Percentiles rank a stretch among this genome's conserved stretches.
phyloP scores from a whole-genome alignment of 2,329 filamentous ascomycete species.

The Penicillium sp. region DNA sequence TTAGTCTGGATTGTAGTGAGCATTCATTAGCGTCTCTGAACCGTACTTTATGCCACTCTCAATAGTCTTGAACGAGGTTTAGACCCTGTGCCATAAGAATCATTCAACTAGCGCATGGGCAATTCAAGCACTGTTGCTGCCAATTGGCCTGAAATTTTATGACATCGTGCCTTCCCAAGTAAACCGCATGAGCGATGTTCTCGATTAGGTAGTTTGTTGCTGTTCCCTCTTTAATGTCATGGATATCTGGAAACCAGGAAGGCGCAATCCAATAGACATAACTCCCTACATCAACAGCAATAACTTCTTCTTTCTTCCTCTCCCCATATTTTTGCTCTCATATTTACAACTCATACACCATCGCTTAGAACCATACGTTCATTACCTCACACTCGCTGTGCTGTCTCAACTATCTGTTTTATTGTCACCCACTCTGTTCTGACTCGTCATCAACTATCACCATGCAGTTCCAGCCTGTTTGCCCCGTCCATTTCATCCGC shows the following conservation, averaged over 20 bases:
- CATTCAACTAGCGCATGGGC: too few species aligned
- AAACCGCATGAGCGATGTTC: background rate
- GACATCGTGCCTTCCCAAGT: background rate
- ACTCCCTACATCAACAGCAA: background rate
- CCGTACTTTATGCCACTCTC: too few species aligned
- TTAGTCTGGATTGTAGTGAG: too few species aligned
- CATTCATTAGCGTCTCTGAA: too few species aligned
- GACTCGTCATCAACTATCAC: background rate
- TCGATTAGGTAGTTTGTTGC: background rate
- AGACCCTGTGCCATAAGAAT: too few species aligned
- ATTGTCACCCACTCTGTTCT: background rate
- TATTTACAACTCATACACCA: constrained; percentile 3
- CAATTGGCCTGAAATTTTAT: background rate
- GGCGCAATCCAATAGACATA: background rate
- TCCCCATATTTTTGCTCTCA: constrained; percentile 9
- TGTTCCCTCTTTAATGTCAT: background rate
- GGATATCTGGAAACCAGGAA: background rate
- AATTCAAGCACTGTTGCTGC: background rate
- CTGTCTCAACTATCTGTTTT: background rate
- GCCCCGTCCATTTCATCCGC: background rate
- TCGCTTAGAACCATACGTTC: background rate
- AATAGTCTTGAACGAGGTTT: too few species aligned
- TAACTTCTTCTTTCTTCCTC: background rate
- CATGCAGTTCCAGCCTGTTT: constrained; percentile 13
- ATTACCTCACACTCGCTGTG: background rate